A percentile compares a stretch with the other conserved stretches of the same genome.
Evolutionary conservation across 371 early-diverging fungal species (phyloP).

Genomic region (Mucor circinelloides): DNA sequence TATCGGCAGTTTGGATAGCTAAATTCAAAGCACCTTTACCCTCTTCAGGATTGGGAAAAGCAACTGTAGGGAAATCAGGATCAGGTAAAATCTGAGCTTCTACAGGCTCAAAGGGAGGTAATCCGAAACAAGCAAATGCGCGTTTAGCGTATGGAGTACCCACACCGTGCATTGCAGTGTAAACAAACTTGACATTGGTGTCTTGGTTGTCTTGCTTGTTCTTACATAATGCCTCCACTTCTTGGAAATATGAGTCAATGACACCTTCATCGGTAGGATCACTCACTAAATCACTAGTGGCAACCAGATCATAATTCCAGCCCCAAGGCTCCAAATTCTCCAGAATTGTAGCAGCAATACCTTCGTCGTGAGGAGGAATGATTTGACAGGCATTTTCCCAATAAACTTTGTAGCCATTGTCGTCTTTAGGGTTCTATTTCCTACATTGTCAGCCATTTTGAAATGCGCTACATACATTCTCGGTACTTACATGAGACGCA

Average conservation of each 20-base stretch:
- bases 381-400: constrained; percentile 95
- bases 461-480: neutral
- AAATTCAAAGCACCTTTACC: constrained; percentile 81
- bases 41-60: constrained; percentile 95
- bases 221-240: constrained; percentile 51
- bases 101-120: constrained; percentile 68
- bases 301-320: constrained; percentile 75
- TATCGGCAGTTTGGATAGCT: constrained; percentile 79
- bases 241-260: constrained; percentile 73
- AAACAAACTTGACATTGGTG: constrained; percentile 71
- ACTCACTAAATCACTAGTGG: constrained; percentile 42
- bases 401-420: constrained; percentile 98
- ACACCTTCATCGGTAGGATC: constrained; percentile 63
- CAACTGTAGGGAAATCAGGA: constrained; percentile 93
- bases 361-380: constrained; percentile 86
- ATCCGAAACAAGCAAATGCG: constrained; percentile 69
- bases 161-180: constrained; percentile 98
- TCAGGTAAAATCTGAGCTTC: constrained; percentile 79
- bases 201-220: constrained; percentile 50
- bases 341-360: constrained; percentile 76
- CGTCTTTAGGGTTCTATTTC: constrained; percentile 86
- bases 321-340: constrained; percentile 74
- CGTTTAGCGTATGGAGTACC: constrained; percentile 78
- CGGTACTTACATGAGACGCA: constrained; percentile 79
- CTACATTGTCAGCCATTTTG: neutral